A percentile compares a stretch with the other conserved stretches of the same genome.
Conservation (phyloP, 2,329 filamentous ascomycete species). For the Ophiostoma sp. region DNA sequence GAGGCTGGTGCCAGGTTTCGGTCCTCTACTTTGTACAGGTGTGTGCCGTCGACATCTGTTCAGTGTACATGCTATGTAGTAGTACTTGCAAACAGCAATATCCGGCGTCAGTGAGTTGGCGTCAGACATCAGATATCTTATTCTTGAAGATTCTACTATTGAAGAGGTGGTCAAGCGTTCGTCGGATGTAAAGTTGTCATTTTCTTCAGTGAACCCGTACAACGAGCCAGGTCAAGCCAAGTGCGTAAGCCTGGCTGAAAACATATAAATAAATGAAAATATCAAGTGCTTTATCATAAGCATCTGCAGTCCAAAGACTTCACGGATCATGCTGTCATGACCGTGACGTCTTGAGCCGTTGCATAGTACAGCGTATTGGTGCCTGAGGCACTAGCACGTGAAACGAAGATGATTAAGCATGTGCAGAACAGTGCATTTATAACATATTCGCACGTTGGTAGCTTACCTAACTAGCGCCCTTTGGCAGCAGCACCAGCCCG, state of each 20-base stretch:
- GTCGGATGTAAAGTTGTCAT: background rate
- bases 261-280: background rate
- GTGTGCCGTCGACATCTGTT: background rate
- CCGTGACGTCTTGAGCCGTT: background rate
- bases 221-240: background rate
- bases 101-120: background rate
- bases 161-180: no score
- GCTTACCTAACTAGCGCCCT: constrained; percentile 8
- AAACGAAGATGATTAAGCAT: background rate
- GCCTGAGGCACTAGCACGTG: background rate
- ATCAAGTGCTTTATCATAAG: background rate
- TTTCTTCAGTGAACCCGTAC: background rate
- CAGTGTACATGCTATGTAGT: background rate
- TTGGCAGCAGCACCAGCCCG: background rate
- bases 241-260: background rate
- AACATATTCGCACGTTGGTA: background rate
- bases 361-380: background rate
- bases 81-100: background rate
- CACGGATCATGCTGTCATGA: background rate
- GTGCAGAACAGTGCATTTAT: background rate
- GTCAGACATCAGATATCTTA: background rate
- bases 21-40: background rate
- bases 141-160: no score
- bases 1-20: background rate
- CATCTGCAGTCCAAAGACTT: background rate